A percentile compares a stretch with the other conserved stretches of the same genome.
phyloP scores from a whole-genome alignment of 768 basidiomycete species.

The Crassisporium funariophilum region DNA sequence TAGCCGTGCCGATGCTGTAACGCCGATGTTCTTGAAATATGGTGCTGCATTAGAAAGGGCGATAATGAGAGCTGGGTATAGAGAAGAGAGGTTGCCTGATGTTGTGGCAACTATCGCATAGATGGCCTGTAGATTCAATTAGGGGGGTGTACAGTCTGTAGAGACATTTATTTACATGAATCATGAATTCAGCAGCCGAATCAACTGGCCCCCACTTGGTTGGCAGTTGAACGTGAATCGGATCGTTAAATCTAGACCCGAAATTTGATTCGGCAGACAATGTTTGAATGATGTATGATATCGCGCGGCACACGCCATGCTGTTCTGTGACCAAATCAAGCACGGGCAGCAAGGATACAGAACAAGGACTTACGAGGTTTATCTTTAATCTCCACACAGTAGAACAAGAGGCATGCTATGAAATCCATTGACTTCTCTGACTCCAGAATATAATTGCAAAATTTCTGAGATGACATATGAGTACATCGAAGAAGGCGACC shows the following conservation, averaged over 20 bases:
- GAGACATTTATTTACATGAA: conserved; percentile 59
- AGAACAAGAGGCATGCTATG: conserved; percentile 76
- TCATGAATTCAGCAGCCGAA: conserved; percentile 82
- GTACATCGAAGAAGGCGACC: not conserved
- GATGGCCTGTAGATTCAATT: conserved; percentile 58
- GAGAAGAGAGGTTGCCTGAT: conserved; percentile 73
- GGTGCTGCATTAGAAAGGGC: conserved; percentile 88
- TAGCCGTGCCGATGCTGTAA: conserved; percentile 80
- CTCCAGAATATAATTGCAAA: conserved; percentile 78
- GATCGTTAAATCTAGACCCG: conserved; percentile 64
- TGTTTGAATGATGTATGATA: conserved; percentile 91
- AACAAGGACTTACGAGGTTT: conserved; percentile 71
- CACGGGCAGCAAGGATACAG: not conserved
- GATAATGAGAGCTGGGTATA: conserved; percentile 93
- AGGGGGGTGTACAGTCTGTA: not conserved
- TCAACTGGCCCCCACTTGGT: conserved; percentile 77
- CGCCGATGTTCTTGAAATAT: conserved; percentile 77
- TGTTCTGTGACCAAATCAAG: conserved; percentile 59
- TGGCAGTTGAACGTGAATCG: conserved; percentile 67
- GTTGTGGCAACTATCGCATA: conserved; percentile 91
- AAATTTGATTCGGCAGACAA: conserved; percentile 85
- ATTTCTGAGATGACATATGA: conserved; percentile 61
- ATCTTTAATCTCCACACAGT: conserved; percentile 88
- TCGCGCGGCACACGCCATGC: conserved; percentile 85
- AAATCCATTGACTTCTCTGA: conserved; percentile 80